phyloP scores from a whole-genome alignment of 2,329 filamentous ascomycete genomes.

The Zymoseptoria passerinii region DNA sequence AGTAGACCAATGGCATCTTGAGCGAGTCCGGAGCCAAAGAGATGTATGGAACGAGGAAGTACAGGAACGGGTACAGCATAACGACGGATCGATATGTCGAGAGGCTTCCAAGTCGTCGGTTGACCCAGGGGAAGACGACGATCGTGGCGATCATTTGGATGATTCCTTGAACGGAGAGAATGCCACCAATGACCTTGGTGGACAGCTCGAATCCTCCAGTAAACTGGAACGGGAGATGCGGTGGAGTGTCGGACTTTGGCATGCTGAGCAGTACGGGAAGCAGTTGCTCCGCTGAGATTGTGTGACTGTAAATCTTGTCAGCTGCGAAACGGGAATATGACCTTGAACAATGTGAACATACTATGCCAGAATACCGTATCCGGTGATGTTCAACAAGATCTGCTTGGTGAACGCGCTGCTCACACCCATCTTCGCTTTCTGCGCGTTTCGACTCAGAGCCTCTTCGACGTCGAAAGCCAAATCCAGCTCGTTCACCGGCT shows the following conservation, averaged over 20 bases:
- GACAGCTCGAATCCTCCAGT: slow-evolving; percentile 75
- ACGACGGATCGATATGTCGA: slow-evolving; percentile 75
- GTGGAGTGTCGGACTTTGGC: slow-evolving; percentile 41
- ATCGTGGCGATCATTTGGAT: slow-evolving; percentile 85
- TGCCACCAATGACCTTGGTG: slow-evolving; percentile 75
- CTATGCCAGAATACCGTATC: slow-evolving; percentile 90
- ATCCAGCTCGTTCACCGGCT: slow-evolving; percentile 5
- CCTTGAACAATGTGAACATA: slow-evolving; percentile 45
- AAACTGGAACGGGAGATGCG: slow-evolving; percentile 75
- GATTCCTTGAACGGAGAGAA: slow-evolving; percentile 79
- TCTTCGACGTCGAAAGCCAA: slow-evolving; percentile 20
- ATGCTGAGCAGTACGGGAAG: slow-evolving; percentile 88
- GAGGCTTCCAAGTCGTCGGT: slow-evolving; percentile 66
- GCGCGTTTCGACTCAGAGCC: slow-evolving; percentile 25
- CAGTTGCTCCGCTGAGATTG: slow-evolving; percentile 91
- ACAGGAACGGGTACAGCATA: slow-evolving; percentile 76
- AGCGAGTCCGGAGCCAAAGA: slow-evolving; percentile 67
- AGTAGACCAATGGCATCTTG: slow-evolving; percentile 66
- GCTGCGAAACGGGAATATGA: slow-evolving; percentile 2
- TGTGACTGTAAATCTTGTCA: slow-evolving; percentile 56
- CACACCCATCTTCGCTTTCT: slow-evolving; percentile 27
- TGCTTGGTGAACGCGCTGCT: slow-evolving; percentile 70
- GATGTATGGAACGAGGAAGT: slow-evolving; percentile 80
- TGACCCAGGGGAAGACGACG: slow-evolving; percentile 72
- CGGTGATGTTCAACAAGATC: slow-evolving; percentile 77